Percentiles rank a stretch among this genome's conserved stretches.
Evolutionary conservation across 768 basidiomycete species (phyloP).

Genomic region (Hypholoma fasciculare): DNA sequence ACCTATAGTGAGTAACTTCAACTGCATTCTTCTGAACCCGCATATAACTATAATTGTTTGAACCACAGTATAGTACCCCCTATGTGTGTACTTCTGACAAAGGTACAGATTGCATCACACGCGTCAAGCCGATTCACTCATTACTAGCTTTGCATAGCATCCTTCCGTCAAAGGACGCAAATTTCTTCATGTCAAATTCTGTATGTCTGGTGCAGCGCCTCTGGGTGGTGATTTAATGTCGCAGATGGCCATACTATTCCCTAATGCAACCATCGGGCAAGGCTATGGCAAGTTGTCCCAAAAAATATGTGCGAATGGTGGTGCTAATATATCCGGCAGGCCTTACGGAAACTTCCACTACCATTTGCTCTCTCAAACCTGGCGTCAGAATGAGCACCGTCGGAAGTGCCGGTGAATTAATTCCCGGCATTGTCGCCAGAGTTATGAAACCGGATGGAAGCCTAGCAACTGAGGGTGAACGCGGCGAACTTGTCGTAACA

Average conservation of each 20-base stretch:
- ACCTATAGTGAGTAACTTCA: conserved; percentile 46
- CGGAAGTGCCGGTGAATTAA: conserved; percentile 57
- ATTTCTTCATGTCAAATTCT: conserved; percentile 50
- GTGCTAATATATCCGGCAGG: conserved; percentile 34
- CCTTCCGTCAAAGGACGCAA: conserved; percentile 50
- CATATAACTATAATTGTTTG: not conserved
- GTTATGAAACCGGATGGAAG: conserved; percentile 61
- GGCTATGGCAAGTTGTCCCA: conserved; percentile 48
- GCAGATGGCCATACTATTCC: conserved; percentile 44
- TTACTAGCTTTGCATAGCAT: conserved; percentile 34
- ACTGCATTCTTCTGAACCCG: not conserved
- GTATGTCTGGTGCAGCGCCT: conserved; percentile 64
- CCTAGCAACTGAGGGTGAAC: conserved; percentile 55
- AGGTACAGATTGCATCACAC: conserved; percentile 33
- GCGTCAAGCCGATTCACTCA: not conserved
- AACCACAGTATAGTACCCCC: conserved; percentile 59
- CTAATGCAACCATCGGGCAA: conserved; percentile 64
- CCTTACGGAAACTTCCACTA: conserved; percentile 63
- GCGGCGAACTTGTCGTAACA: conserved; percentile 60
- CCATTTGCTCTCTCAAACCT: conserved; percentile 46
- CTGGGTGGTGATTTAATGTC: conserved; percentile 55
- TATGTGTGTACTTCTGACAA: conserved; percentile 65
- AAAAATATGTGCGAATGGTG: not conserved
- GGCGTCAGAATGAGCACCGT: conserved; percentile 44
- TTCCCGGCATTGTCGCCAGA: conserved; percentile 57